These are phyloP conservation scores for Melaleuca quinquenervia DNA, from an alignment of 345 rosid species.

Conservation along the genomic window DNA sequence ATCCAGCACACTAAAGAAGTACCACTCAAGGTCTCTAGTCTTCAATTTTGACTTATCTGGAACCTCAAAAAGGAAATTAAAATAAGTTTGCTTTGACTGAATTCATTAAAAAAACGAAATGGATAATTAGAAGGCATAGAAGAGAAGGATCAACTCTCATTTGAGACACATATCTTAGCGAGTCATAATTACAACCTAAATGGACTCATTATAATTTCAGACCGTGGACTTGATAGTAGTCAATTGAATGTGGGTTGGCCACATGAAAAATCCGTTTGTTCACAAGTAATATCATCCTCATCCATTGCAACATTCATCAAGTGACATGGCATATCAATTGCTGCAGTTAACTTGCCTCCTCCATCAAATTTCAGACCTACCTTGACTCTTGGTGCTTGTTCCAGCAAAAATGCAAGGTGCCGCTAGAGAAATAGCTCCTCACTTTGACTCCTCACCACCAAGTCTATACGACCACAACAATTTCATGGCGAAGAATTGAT, in stretches of 20 bases:
- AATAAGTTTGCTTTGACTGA: background rate
- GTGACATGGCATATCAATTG: background rate
- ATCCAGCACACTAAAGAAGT: constrained; percentile 73
- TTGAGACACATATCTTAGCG: background rate
- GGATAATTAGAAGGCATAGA: background rate
- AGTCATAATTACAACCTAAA: background rate
- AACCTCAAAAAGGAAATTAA: background rate
- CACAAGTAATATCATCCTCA: background rate
- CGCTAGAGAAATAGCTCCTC: background rate
- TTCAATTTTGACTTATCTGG: constrained; percentile 71
- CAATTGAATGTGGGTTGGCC: background rate
- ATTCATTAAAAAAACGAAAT: background rate
- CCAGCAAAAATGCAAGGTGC: background rate
- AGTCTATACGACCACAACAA: background rate
- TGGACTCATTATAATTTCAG: background rate
- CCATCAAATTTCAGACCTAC: background rate
- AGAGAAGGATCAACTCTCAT: background rate
- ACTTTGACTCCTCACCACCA: background rate
- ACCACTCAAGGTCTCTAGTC: constrained; percentile 92
- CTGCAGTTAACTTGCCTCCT: background rate
- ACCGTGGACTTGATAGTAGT: background rate
- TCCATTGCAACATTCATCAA: background rate
- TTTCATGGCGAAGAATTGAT: background rate
- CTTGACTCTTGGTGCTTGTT: background rate
- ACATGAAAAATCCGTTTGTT: background rate